These are phyloP conservation scores for Lineolata rhizophorae DNA, from an alignment of 495 filamentous ascomycete genomes.

Conservation along the genomic window DNA sequence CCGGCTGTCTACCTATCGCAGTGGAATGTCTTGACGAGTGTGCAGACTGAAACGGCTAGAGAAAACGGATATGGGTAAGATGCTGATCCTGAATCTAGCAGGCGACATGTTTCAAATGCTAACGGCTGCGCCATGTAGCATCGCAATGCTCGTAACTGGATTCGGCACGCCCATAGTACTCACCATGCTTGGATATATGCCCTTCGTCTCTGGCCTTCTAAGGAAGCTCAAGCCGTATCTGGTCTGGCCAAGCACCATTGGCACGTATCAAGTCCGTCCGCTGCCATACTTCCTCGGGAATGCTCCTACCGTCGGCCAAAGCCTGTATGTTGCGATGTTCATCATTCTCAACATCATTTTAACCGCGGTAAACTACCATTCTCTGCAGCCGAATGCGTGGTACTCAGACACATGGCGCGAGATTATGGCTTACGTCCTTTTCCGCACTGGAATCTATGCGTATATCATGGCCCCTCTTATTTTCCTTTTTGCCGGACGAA, in stretches of 20 bases:
- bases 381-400: conserved; percentile 12
- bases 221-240: conserved; percentile 14
- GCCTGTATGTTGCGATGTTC: conserved; percentile 19
- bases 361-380: conserved; percentile 13
- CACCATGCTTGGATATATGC: conserved; percentile 13
- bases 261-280: conserved; percentile 13
- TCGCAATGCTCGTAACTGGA: conserved; percentile 15
- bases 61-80: conserved; percentile 12
- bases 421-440: conserved; percentile 18
- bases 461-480: conserved; percentile 17
- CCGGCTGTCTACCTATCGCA: conserved; percentile 6
- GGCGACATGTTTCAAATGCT: conserved; percentile 2
- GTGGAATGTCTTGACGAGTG: conserved; percentile 7
- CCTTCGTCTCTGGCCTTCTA: conserved; percentile 7
- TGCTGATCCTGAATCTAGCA: neutral
- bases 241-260: conserved; percentile 17
- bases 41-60: conserved; percentile 8
- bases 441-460: conserved; percentile 20
- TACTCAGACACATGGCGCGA: conserved; percentile 10
- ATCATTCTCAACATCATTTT: conserved; percentile 22
- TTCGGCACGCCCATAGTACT: conserved; percentile 14
- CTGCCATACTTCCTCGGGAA: conserved; percentile 15
- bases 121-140: conserved; percentile 5
- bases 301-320: conserved; percentile 21
- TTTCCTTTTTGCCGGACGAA: conserved; percentile 20